Evolutionary conservation across 495 filamentous ascomycete species (phyloP).

Genomic region (Hypoxylon cercidicola): DNA sequence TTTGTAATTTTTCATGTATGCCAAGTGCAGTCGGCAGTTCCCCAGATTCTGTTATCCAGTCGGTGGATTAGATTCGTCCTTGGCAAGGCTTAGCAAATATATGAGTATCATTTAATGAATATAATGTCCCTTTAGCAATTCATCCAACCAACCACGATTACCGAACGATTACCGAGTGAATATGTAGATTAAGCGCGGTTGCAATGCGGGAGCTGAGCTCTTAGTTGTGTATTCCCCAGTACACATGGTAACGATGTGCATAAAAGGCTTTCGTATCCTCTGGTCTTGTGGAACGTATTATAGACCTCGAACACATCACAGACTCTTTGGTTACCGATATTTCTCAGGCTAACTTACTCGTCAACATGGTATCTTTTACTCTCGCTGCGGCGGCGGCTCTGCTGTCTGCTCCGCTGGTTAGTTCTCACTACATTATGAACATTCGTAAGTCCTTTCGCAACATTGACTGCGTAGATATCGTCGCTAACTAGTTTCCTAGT

Average conservation of each 20-base stretch:
- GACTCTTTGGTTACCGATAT: not conserved
- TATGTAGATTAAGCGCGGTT: conserved; percentile 17
- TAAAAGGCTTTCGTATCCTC: conserved; percentile 19
- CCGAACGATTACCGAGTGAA: conserved; percentile 13
- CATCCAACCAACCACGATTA: conserved; percentile 17
- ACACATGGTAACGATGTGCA: conserved; percentile 16
- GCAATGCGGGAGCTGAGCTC: conserved; percentile 11
- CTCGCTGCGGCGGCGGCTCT: conserved; percentile 39
- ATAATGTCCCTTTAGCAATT: conserved; percentile 6
- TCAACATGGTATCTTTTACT: conserved; percentile 44
- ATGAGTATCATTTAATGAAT: conserved; percentile 14
- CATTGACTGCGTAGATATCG: conserved; percentile 21
- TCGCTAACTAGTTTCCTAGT: conserved; percentile 26
- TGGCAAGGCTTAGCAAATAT: conserved; percentile 24
- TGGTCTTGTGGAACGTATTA: conserved; percentile 12
- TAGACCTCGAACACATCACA: conserved; percentile 10
- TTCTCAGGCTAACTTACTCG: conserved; percentile 1
- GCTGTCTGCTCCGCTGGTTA: conserved; percentile 41
- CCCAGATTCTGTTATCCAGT: conserved; percentile 34
- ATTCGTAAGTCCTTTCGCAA: conserved; percentile 36
- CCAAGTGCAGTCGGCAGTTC: conserved; percentile 38
- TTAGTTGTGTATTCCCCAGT: conserved; percentile 8
- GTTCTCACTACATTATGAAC: conserved; percentile 56
- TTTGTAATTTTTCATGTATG: conserved; percentile 27
- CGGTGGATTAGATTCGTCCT: conserved; percentile 14